These are phyloP conservation scores for Pseudovirgaria hyperparasitica DNA, from an alignment of 2,329 filamentous ascomycete genomes.

Conservation along the genomic window DNA sequence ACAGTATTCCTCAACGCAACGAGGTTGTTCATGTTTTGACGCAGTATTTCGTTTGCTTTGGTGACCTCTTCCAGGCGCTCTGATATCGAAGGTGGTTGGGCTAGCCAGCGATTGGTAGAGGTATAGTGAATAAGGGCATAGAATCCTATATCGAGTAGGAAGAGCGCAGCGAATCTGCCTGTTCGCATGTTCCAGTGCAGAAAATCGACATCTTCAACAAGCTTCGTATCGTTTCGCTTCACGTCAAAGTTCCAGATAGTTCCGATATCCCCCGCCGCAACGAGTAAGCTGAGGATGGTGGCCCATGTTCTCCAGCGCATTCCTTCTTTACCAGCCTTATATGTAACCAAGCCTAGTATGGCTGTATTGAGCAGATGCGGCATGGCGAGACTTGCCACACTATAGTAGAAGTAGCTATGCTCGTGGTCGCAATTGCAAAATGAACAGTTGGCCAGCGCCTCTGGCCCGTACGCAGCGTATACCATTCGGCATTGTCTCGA, in stretches of 20 bases:
- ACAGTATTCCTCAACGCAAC: slow-evolving; percentile 72
- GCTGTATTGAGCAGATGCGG: slow-evolving; percentile 74
- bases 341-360: slow-evolving; percentile 58
- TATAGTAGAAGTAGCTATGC: slow-evolving; percentile 65
- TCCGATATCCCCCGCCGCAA: too few species aligned
- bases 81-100: slow-evolving; percentile 44
- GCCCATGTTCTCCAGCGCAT: slow-evolving; percentile 57
- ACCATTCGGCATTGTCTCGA: slow-evolving; percentile 57
- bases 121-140: slow-evolving; percentile 61
- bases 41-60: slow-evolving; percentile 43
- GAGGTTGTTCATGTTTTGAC: slow-evolving; percentile 57
- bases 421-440: slow-evolving; percentile 68
- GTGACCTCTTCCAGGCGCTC: slow-evolving; percentile 53
- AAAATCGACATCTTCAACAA: slow-evolving; percentile 49
- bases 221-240: slow-evolving; percentile 48
- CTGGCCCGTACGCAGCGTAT: slow-evolving; percentile 73
- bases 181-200: slow-evolving; percentile 59
- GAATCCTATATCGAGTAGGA: slow-evolving; percentile 49
- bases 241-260: slow-evolving; percentile 59
- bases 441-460: slow-evolving; percentile 59
- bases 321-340: slow-evolving; percentile 51
- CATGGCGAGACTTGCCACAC: slow-evolving; percentile 56
- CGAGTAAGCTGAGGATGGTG: slow-evolving; percentile 48
- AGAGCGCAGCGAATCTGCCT: slow-evolving; percentile 51
- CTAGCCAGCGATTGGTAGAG: slow-evolving; percentile 68